A percentile compares a stretch with the other conserved stretches of the same genome.
phyloP scores from a whole-genome alignment of 2,329 filamentous ascomycete species.

The Cladosporium sphaerospermum region DNA sequence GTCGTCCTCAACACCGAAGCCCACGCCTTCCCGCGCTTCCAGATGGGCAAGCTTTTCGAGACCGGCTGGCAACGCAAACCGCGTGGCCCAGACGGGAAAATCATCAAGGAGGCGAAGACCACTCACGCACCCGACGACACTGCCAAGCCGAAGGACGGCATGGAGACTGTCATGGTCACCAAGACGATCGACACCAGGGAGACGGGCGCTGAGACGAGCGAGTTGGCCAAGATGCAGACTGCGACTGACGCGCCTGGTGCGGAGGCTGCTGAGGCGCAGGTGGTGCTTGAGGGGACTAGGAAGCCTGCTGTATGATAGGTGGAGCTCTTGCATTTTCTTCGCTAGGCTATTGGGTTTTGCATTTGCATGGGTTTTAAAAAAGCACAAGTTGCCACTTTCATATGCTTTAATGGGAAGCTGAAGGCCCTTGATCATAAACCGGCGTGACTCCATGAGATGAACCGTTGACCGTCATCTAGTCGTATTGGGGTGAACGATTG shows the following conservation, averaged over 20 bases:
- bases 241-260: conserved; percentile 3
- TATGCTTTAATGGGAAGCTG: neutral
- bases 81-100: conserved; percentile 35
- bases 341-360: neutral
- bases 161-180: conserved; percentile 19
- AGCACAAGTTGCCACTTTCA: neutral
- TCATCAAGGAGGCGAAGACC: conserved; percentile 12
- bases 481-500: too few species aligned
- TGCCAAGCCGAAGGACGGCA: conserved; percentile 12
- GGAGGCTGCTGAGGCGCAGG: neutral
- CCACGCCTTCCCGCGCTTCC: conserved; percentile 81
- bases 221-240: conserved; percentile 9
- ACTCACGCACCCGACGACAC: neutral
- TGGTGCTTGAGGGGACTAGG: neutral
- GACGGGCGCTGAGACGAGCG: conserved; percentile 2
- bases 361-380: neutral
- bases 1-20: conserved; percentile 95
- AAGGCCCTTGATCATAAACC: too few species aligned
- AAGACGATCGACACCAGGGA: conserved; percentile 16
- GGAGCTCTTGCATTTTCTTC: neutral
- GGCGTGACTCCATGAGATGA: too few species aligned
- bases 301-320: neutral
- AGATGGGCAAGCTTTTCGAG: conserved; percentile 67
- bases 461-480: too few species aligned
- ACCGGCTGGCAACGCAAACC: conserved; percentile 76